These are phyloP conservation scores for Pseudogymnoascus sp. DNA, from an alignment of 2,329 filamentous ascomycete genomes.

Conservation along the genomic window DNA sequence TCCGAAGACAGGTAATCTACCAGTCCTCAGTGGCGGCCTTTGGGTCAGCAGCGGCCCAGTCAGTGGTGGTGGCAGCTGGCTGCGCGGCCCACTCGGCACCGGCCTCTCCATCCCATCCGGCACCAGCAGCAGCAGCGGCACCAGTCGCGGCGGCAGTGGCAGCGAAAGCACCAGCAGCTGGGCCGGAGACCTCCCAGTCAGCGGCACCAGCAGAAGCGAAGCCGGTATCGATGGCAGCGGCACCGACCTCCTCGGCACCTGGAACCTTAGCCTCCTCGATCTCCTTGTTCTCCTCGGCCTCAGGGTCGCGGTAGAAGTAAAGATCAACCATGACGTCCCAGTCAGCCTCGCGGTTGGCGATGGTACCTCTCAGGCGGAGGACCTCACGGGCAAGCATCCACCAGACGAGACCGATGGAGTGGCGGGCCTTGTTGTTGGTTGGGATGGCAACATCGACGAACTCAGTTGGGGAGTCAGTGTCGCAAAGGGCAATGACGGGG, in stretches of 20 bases:
- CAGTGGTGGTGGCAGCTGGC: conserved; percentile 33
- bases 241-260: conserved; percentile 74
- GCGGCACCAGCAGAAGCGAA: conserved; percentile 50
- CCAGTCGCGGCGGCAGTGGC: conserved; percentile 45
- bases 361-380: conserved; percentile 94
- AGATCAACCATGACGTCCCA: conserved; percentile 99
- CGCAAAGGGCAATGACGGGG: conserved; percentile 96
- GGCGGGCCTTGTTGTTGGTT: conserved; percentile 99
- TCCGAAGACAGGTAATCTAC: conserved; percentile 20
- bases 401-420: conserved; percentile 97
- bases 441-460: conserved; percentile 99
- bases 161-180: conserved; percentile 53
- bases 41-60: conserved; percentile 44
- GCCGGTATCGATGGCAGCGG: conserved; percentile 68
- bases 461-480: conserved; percentile 98
- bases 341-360: conserved; percentile 89
- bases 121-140: conserved; percentile 53
- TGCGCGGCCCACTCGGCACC: conserved; percentile 43
- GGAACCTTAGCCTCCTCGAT: conserved; percentile 79
- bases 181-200: conserved; percentile 74
- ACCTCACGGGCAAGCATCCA: conserved; percentile 99
- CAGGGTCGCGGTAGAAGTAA: conserved; percentile 99
- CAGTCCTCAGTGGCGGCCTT: conserved; percentile 31
- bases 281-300: conserved; percentile 99
- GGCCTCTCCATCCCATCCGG: conserved; percentile 52